Percentiles rank a stretch among this genome's conserved stretches.
Conservation (phyloP, 176 grass and related monocot species). For the Chloris gayana region DNA sequence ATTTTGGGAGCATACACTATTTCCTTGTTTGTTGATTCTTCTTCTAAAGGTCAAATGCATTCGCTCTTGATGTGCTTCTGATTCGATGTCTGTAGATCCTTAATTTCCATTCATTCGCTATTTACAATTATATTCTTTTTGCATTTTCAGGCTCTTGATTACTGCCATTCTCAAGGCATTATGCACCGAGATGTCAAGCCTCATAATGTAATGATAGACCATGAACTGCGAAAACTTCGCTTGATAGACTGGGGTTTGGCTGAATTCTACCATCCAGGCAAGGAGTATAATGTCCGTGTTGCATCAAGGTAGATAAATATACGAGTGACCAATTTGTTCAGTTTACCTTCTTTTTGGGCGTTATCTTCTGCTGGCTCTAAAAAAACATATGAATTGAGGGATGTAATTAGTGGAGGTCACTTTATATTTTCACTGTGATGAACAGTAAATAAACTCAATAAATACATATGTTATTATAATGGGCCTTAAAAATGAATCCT, state of each 20-base stretch:
- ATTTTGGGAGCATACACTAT: neutral
- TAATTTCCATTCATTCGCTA: slow-evolving; percentile 23
- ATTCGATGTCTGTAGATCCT: neutral
- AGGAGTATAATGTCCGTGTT: slow-evolving; percentile 97
- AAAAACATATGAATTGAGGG: slow-evolving; percentile 6
- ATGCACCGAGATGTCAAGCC: slow-evolving; percentile 99
- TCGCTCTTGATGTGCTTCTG: neutral
- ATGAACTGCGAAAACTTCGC: slow-evolving; percentile 86
- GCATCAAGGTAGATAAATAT: slow-evolving; percentile 79
- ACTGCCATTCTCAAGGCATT: slow-evolving; percentile 93
- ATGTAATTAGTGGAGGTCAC: slow-evolving; percentile 1
- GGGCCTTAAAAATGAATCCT: neutral
- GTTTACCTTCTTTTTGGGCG: slow-evolving; percentile 3
- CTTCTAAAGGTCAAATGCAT: neutral
- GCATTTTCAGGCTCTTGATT: slow-evolving; percentile 72
- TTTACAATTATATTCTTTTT: slow-evolving; percentile 14
- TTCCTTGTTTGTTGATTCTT: neutral
- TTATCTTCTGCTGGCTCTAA: neutral
- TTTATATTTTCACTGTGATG: neutral
- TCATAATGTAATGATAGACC: slow-evolving; percentile 99
- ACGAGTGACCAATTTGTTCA: neutral
- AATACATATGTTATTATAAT: neutral
- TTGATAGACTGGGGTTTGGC: slow-evolving; percentile 98
- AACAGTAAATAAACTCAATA: neutral
- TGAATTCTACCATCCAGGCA: slow-evolving; percentile 95